Conservation (phyloP, 805 yeast genomes). For the Lipomyces sp. region DNA sequence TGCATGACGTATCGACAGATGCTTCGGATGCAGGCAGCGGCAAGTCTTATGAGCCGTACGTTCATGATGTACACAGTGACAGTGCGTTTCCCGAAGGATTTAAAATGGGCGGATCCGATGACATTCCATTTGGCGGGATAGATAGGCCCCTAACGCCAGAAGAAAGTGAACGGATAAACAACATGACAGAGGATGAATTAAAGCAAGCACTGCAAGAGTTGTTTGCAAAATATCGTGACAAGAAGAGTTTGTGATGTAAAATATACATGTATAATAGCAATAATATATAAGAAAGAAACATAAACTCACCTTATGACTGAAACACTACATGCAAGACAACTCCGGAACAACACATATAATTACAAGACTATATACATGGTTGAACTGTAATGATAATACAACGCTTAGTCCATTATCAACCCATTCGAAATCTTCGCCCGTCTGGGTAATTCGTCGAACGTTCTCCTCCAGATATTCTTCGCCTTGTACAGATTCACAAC, state of each 20-base stretch:
- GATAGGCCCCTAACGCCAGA: neutral
- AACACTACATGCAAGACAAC: neutral
- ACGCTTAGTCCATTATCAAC: neutral
- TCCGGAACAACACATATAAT: neutral
- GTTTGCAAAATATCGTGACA: neutral
- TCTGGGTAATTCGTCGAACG: constrained; percentile 25
- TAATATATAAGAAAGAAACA: no score
- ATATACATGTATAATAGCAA: neutral
- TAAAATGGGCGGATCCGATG: neutral
- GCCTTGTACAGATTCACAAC: constrained; percentile 77
- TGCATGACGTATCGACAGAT: neutral
- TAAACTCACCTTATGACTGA: neutral
- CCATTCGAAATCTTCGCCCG: neutral
- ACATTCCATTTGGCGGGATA: neutral
- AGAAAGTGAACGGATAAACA: neutral
- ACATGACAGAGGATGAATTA: neutral
- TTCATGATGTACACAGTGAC: neutral
- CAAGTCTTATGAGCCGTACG: neutral
- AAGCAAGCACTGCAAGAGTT: neutral
- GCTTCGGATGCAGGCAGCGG: neutral
- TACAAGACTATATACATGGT: neutral
- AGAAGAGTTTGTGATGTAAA: neutral
- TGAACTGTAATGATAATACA: neutral
- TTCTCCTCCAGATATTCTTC: constrained; percentile 55
- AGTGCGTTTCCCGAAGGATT: neutral